Conservation (phyloP, 1,139 yeast genomes). For the Hemisphaericaspora xylanilytica region DNA sequence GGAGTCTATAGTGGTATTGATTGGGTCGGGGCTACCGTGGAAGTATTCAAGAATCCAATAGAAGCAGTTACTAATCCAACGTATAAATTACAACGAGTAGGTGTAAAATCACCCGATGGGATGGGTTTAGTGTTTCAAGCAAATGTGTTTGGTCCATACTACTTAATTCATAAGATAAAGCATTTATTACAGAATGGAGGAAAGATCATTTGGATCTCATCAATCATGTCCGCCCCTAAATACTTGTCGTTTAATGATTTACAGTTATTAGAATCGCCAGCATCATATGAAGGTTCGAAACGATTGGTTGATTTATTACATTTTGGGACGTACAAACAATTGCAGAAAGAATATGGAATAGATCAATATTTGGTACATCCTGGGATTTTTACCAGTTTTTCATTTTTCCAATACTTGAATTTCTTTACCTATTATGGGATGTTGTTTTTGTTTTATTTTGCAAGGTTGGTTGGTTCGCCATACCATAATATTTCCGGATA, state of each 20-base stretch:
- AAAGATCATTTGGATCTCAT: conserved; percentile 78
- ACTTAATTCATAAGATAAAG: conserved; percentile 60
- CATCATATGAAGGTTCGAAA: conserved; percentile 91
- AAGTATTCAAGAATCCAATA: conserved; percentile 62
- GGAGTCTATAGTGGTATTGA: conserved; percentile 85
- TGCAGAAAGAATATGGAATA: conserved; percentile 50
- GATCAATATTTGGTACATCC: conserved; percentile 84
- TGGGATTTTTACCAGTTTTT: conserved; percentile 85
- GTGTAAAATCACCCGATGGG: conserved; percentile 67
- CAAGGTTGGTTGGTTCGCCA: conserved; percentile 76
- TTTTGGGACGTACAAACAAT: conserved; percentile 56
- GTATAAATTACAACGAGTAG: conserved; percentile 76
- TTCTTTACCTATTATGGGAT: conserved; percentile 79
- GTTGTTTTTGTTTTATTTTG: conserved; percentile 79
- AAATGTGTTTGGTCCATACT: conserved; percentile 93
- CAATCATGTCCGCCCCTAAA: conserved; percentile 72
- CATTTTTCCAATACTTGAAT: conserved; percentile 74
- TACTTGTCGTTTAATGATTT: conserved; percentile 71
- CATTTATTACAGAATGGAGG: conserved; percentile 57
- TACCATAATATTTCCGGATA: conserved; percentile 89
- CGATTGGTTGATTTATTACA: conserved; percentile 83
- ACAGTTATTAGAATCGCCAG: conserved; percentile 60
- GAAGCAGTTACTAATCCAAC: conserved; percentile 82
- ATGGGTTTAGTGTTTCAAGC: conserved; percentile 92
- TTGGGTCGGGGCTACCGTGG: conserved; percentile 73